Evolutionary conservation across 441 rosid genomes (phyloP).

Genomic region (Metrosideros polymorpha): DNA sequence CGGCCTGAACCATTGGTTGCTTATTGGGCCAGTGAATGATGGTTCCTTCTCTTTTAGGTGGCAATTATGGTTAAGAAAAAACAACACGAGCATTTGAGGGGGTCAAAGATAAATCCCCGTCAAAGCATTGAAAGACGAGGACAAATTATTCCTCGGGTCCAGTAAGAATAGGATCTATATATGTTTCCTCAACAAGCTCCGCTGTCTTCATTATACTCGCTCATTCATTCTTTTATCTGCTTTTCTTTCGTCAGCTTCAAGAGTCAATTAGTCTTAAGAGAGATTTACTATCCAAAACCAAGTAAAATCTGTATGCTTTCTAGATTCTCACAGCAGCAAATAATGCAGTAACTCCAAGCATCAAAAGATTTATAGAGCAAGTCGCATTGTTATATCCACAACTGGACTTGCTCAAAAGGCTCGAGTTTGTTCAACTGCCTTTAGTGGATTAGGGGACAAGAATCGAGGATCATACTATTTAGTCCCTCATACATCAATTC

Average conservation of each 20-base stretch:
- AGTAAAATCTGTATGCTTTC: not conserved
- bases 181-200: not conserved
- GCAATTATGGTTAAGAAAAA: not conserved
- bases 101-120: not conserved
- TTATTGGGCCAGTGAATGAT: not conserved
- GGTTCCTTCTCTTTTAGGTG: not conserved
- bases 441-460: not conserved
- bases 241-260: not conserved
- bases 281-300: not conserved
- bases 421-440: not conserved
- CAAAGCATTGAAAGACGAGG: not conserved
- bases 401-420: not conserved
- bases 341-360: not conserved
- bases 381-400: not conserved
- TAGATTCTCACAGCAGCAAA: not conserved
- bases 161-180: not conserved
- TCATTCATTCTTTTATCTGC: not conserved
- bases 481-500: not conserved
- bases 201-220: not conserved
- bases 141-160: not conserved
- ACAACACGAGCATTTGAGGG: not conserved
- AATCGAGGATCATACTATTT: not conserved
- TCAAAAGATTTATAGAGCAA: not conserved
- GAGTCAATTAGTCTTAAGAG: not conserved
- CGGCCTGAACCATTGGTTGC: not conserved